Base-by-base conservation (phyloP, 106 monocot species). In the Dendrobium officinale region DNA sequence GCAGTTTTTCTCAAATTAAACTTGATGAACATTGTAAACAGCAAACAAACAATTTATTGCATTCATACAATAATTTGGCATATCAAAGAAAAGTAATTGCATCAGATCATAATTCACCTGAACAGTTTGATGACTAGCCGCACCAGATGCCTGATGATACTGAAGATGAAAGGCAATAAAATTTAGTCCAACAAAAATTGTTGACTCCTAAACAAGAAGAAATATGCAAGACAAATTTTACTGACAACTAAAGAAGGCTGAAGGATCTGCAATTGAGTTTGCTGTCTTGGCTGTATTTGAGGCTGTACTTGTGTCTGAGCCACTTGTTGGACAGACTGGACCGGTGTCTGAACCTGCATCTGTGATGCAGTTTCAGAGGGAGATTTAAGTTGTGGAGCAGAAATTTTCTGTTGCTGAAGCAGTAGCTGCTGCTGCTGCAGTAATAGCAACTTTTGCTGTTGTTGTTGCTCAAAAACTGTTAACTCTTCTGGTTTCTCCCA, bases 401-500 rank as follows among this genome's bases (percentile, higher is more conserved):
- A 77, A 74, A 90, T 75, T 75, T 96, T 92, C 37, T 93, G 96
- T 68, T 93, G 92, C 61, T 92, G 91, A 80, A 88, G 93, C 78
- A 88, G 90, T 74, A 84, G 73, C 51, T 92, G 91, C 82, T 90
- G 93, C 80, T 90, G 93, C 78, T 85, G 73, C 48, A 89, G 76
- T 68, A 93, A 81, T 75, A 86, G 56, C 67, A 91, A 90, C 84
- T 97, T 88, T 33, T 93, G 88, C 22, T 87, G 89, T 42, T 87
- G 90, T 47, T 95, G 88, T 77, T 95, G 94, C 88, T 99, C 98
- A 87, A 89, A 95, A 47, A 95, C 27, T 22, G 80, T 41, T 84
- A 88, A 87, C 58, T 99, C 95, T 83, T 99, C 98, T 10, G 98
- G 98, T 79, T 99, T 99, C 74, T 99, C 98, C 98, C 98, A 99